phyloP scores from a whole-genome alignment of 495 filamentous ascomycete species.

The Hypoxylon crocopeplum region DNA sequence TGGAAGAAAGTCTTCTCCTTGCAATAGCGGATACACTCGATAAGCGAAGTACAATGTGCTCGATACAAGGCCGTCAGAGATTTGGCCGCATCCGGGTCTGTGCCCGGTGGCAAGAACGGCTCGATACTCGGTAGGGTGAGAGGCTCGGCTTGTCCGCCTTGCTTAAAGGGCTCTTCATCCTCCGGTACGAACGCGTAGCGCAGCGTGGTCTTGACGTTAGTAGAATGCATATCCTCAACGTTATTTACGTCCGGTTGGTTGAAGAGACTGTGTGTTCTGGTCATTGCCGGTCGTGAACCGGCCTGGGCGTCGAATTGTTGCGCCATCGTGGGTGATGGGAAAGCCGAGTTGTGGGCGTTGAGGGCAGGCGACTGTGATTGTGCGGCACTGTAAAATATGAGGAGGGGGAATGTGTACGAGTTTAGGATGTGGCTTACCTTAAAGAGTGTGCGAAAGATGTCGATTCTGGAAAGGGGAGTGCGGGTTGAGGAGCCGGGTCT shows the following conservation, averaged over 20 bases:
- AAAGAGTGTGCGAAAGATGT: constrained; percentile 48
- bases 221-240: constrained; percentile 53
- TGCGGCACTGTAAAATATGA: constrained; percentile 36
- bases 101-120: constrained; percentile 73
- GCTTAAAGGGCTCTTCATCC: constrained; percentile 56
- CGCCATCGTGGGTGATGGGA: constrained; percentile 66
- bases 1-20: constrained; percentile 94
- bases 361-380: constrained; percentile 31
- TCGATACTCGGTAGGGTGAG: constrained; percentile 81
- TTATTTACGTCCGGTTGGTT: constrained; percentile 55
- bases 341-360: constrained; percentile 66
- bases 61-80: constrained; percentile 86
- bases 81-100: constrained; percentile 81
- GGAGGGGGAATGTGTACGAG: constrained; percentile 13
- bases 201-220: constrained; percentile 64
- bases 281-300: neutral
- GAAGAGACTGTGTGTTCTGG: constrained; percentile 54
- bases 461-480: constrained; percentile 47
- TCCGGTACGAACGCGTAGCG: constrained; percentile 70
- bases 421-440: constrained; percentile 41
- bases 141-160: constrained; percentile 65
- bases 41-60: constrained; percentile 91
- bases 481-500: constrained; percentile 44
- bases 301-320: constrained; percentile 40
- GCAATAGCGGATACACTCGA: constrained; percentile 93